Evolutionary conservation across 2,329 filamentous ascomycete genomes (phyloP), one percentile per base, ranked within the genome.

Genomic region (Fusarium globosum): DNA sequence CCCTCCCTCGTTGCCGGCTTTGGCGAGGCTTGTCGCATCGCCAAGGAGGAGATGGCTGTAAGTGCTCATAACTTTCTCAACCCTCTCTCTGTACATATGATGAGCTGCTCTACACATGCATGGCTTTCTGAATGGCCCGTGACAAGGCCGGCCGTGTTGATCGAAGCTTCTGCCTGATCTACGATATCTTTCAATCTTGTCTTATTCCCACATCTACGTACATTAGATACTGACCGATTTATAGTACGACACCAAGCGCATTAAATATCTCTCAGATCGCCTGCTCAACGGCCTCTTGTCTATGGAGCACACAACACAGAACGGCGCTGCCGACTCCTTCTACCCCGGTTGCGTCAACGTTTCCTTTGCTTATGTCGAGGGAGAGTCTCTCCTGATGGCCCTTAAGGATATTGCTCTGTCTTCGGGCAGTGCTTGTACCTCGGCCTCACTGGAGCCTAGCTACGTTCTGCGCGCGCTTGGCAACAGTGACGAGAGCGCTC

Each of bases 331-430:
- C 4, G 84, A 92, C 9, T 88, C 90, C 59, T 97, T 97, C 83
- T 99, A 99, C 81, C 95, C 96, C 4, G 96, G 96, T 72, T 99
- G 96, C 78, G 96, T 99, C 70, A 99, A 99, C 82, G 93, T 99
- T 16, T 99, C 96, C 0, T 99, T 99, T 80, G 96, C 96, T 39
- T 99, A 99, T 79, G 95, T 99, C 9, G 96, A 99, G 84, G 96
- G 96, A 76, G 96, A 99, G 84, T 98, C 96, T 6, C 91, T 99
- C 3, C 88, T 99, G 72, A 99, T 99, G 96, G 96, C 96, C 0
- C 86, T 99, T 51, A 99, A 99, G 85, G 96, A 99, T 77, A 98
- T 99, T 83, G 96, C 96, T 1, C 86, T 99, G 41, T 98, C 96
- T 12, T 99, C 96, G 0, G 96, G 96, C 65, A 98, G 95, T 79